phyloP scores from a whole-genome alignment of 768 basidiomycete species.

The Brasilioporus rufonigricans region DNA sequence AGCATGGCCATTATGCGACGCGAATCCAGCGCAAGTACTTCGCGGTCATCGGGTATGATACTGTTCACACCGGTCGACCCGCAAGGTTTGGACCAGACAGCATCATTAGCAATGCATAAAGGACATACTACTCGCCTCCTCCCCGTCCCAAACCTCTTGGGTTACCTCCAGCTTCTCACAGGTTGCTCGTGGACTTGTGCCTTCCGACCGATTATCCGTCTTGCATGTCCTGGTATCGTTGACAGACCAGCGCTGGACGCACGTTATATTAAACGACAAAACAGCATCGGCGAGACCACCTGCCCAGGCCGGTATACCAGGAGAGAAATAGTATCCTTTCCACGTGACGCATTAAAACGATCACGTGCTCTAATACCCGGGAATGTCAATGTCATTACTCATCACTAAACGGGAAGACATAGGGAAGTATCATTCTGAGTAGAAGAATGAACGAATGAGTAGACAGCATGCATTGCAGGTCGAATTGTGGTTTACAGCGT shows the following conservation, averaged over 20 bases:
- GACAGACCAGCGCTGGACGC: neutral
- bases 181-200: neutral
- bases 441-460: conserved; percentile 11
- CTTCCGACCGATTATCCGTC: neutral
- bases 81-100: conserved; percentile 1
- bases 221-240: neutral
- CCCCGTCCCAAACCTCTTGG: conserved; percentile 6
- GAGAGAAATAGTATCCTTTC: conserved; percentile 4
- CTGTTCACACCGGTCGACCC: neutral
- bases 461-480: conserved; percentile 24
- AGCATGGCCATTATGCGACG: conserved; percentile 9
- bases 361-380: conserved; percentile 18
- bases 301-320: neutral
- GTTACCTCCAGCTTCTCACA: neutral
- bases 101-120: neutral
- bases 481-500: conserved; percentile 25
- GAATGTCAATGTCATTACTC: conserved; percentile 2
- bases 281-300: conserved; percentile 4
- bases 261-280: neutral
- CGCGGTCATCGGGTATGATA: neutral
- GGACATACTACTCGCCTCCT: neutral
- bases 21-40: conserved; percentile 3
- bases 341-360: conserved; percentile 23
- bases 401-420: conserved; percentile 5
- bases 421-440: conserved; percentile 2